Conservation (phyloP, 192 early-diverging fungal species). For the Podila horticola region DNA sequence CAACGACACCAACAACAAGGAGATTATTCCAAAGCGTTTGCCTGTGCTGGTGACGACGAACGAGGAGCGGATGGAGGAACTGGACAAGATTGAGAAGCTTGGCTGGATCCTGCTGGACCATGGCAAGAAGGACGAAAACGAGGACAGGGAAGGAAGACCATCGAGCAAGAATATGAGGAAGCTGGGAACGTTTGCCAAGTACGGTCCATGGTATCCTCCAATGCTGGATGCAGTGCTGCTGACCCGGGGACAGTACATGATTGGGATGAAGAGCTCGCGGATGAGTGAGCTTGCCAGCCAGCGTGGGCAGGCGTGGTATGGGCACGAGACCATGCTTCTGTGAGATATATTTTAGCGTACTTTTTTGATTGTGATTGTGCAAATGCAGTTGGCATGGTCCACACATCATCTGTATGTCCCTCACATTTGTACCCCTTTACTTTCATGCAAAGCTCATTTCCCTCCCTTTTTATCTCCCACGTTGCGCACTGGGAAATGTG, state of each 20-base stretch:
- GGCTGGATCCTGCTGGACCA: constrained; percentile 47
- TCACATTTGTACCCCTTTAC: too few relatives aligned
- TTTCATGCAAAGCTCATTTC: too few relatives aligned
- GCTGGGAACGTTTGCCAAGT: constrained; percentile 13
- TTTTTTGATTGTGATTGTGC: too few relatives aligned
- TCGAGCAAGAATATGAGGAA: constrained; percentile 8
- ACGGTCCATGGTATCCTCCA: constrained; percentile 37
- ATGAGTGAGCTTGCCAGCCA: constrained; percentile 38
- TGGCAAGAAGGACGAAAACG: constrained; percentile 19
- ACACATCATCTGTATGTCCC: too few relatives aligned
- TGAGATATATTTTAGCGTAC: constrained; percentile 4
- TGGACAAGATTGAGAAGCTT: constrained; percentile 22
- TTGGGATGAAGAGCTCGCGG: constrained; percentile 39
- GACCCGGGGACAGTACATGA: constrained; percentile 39
- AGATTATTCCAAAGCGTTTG: constrained; percentile 5
- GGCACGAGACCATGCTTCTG: constrained; percentile 32
- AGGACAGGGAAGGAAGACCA: constrained; percentile 2
- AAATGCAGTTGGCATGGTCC: too few relatives aligned
- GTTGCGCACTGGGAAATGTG: too few relatives aligned
- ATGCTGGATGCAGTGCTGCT: constrained; percentile 45
- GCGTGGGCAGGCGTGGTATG: constrained; percentile 30
- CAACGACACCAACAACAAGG: not conserved
- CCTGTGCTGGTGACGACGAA: constrained; percentile 44
- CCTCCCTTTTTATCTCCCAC: too few relatives aligned
- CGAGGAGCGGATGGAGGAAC: constrained; percentile 15